These are phyloP conservation scores for Ichthyophthirius multifiliis DNA, from an alignment of 169 alveolate genomes.

Conservation along the genomic window DNA sequence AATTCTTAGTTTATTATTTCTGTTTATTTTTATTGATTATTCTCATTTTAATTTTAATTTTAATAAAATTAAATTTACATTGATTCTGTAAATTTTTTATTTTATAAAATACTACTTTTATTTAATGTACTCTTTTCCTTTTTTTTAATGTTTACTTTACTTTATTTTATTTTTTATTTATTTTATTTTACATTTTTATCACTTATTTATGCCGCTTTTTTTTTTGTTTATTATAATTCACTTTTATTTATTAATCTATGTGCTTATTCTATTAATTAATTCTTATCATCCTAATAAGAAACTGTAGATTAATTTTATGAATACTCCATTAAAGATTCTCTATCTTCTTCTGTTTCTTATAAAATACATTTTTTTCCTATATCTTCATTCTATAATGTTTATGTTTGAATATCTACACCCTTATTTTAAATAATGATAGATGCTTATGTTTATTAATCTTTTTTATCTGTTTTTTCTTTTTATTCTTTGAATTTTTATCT, in stretches of 20 bases:
- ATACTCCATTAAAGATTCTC: not conserved
- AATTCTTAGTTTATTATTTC: slow-evolving; percentile 33
- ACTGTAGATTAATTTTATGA: not conserved
- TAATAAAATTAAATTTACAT: not conserved
- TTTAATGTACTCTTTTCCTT: not conserved
- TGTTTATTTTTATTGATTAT: not conserved
- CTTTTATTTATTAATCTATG: not conserved
- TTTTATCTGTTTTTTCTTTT: not conserved
- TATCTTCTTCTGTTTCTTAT: not conserved
- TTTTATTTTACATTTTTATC: not conserved
- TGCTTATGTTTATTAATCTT: slow-evolving; percentile 8
- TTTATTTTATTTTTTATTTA: not conserved
- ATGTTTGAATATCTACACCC: not conserved
- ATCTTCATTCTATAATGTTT: not conserved
- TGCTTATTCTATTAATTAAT: not conserved
- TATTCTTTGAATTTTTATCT: slow-evolving; percentile 7
- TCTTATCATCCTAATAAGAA: not conserved
- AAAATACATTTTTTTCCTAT: not conserved
- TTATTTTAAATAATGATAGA: not conserved
- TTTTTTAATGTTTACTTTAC: not conserved
- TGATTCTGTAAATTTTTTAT: not conserved
- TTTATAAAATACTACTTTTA: not conserved
- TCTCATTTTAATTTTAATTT: not conserved
- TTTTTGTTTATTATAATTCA: not conserved
- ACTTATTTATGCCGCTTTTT: not conserved